phyloP scores from a whole-genome alignment of 2,329 filamentous ascomycete genomes.

The Sordariomycetes sp. region DNA sequence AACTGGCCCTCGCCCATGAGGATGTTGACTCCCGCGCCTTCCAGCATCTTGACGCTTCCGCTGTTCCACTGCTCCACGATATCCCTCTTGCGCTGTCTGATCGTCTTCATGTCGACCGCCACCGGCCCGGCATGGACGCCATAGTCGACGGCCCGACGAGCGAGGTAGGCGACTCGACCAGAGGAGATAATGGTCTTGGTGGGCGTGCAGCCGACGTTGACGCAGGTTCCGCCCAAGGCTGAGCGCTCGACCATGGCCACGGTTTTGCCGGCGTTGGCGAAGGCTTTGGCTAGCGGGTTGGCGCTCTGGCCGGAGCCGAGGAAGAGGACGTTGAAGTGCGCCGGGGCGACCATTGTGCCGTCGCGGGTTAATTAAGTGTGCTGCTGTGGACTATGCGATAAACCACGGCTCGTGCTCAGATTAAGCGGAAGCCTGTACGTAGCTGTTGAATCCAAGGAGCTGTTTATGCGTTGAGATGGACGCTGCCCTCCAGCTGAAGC shows the following conservation, averaged over 20 bases:
- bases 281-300: slow-evolving; percentile 37
- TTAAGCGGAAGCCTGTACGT: no score
- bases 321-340: slow-evolving; percentile 26
- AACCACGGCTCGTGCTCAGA: no score
- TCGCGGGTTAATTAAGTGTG: no score
- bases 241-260: slow-evolving; percentile 37
- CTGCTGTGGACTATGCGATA: no score
- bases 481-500: no score
- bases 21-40: slow-evolving; percentile 30
- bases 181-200: slow-evolving; percentile 49
- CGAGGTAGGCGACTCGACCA: slow-evolving; percentile 37
- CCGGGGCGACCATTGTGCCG: neutral
- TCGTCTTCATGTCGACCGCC: slow-evolving; percentile 34
- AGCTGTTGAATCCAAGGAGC: no score
- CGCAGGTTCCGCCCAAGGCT: slow-evolving; percentile 41
- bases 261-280: slow-evolving; percentile 31
- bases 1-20: slow-evolving; percentile 36
- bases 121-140: slow-evolving; percentile 29
- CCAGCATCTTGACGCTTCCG: slow-evolving; percentile 33
- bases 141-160: slow-evolving; percentile 30
- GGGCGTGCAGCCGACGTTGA: slow-evolving; percentile 47
- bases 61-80: slow-evolving; percentile 40
- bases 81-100: slow-evolving; percentile 41
- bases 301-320: slow-evolving; percentile 45
- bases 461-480: no score